These are phyloP conservation scores for Hanseniaspora thailandica DNA, from an alignment of 805 yeast genomes.

Conservation along the genomic window DNA sequence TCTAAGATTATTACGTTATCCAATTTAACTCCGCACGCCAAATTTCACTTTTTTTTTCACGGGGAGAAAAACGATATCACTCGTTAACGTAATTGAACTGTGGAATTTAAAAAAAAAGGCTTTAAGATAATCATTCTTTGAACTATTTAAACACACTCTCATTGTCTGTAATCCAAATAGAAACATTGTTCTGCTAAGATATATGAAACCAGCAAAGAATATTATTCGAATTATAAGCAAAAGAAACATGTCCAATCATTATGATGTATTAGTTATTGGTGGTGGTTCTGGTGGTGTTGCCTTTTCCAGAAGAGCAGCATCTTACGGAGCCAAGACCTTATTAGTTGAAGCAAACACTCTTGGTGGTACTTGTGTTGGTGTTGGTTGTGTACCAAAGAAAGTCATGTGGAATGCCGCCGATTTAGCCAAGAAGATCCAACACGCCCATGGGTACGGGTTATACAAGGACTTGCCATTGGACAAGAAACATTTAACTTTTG, in stretches of 20 bases:
- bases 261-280: conserved; percentile 88
- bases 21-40: background rate
- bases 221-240: conserved; percentile 4
- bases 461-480: conserved; percentile 42
- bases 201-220: conserved; percentile 1
- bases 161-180: background rate
- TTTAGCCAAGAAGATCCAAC: conserved; percentile 59
- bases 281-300: conserved; percentile 99
- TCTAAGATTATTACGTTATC: background rate
- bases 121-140: too few species aligned
- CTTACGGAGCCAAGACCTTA: conserved; percentile 78
- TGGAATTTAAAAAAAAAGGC: too few species aligned
- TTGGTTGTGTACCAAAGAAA: conserved; percentile 98
- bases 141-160: background rate
- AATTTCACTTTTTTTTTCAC: background rate
- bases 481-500: conserved; percentile 47
- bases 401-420: conserved; percentile 98
- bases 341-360: conserved; percentile 68
- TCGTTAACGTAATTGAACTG: background rate
- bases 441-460: conserved; percentile 78
- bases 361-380: conserved; percentile 98
- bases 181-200: background rate
- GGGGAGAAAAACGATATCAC: background rate
- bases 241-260: conserved; percentile 52
- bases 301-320: conserved; percentile 93